These are phyloP conservation scores for Exophiala lecanii-corni DNA, from an alignment of 2,329 filamentous ascomycete species.

Conservation along the genomic window DNA sequence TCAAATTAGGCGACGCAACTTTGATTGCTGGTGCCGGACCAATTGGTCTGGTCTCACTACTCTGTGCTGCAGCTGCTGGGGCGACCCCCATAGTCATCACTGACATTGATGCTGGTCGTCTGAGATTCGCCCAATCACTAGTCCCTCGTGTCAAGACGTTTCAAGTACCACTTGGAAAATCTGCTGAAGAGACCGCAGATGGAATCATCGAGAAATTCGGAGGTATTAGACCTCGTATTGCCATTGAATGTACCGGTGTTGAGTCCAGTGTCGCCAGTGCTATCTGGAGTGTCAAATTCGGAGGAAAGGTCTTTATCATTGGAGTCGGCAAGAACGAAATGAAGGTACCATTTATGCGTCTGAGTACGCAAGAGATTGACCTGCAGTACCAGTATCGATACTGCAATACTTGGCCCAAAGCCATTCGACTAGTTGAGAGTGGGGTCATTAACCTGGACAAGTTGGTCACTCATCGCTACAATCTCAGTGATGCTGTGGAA, in stretches of 20 bases:
- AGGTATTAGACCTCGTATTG: conserved; percentile 73
- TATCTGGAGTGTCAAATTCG: conserved; percentile 89
- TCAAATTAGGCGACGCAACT: conserved; percentile 79
- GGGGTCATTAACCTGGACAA: conserved; percentile 75
- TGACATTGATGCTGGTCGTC: conserved; percentile 81
- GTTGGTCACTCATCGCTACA: conserved; percentile 83
- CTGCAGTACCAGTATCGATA: conserved; percentile 97
- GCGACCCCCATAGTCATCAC: conserved; percentile 90
- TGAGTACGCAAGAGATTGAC: conserved; percentile 87
- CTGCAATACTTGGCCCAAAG: conserved; percentile 90
- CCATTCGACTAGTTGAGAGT: conserved; percentile 80
- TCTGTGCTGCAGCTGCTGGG: conserved; percentile 80
- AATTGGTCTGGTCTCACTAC: conserved; percentile 82
- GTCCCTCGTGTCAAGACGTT: conserved; percentile 76
- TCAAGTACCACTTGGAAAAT: conserved; percentile 38
- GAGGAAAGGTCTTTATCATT: conserved; percentile 94
- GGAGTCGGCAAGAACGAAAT: conserved; percentile 95
- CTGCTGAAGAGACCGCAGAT: conserved; percentile 64
- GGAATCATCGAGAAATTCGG: conserved; percentile 67
- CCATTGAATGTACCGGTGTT: conserved; percentile 90
- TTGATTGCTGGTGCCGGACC: conserved; percentile 90
- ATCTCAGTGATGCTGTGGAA: conserved; percentile 78
- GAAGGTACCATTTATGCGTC: conserved; percentile 89
- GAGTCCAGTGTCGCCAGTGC: conserved; percentile 81
- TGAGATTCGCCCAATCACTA: conserved; percentile 79